Evolutionary conservation across 2,329 filamentous ascomycete genomes (phyloP), one percentile per base, ranked within the genome.

Genomic region (Sarocladium brachiariae): DNA sequence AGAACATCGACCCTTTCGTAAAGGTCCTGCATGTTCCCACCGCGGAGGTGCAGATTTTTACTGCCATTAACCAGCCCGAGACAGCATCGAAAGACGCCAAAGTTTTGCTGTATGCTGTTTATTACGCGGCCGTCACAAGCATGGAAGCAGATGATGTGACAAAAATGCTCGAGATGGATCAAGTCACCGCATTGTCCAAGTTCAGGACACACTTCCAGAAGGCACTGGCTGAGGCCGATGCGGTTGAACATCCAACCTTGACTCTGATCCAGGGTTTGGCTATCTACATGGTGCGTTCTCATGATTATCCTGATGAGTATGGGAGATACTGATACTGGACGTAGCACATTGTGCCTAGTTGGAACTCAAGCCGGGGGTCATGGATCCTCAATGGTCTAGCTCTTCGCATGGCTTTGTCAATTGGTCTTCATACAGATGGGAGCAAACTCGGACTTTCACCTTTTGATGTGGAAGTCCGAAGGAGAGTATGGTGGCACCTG

Each of bases 21-120:
- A 89, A 88, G 61, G 72, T 89, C 11, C 61, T 89, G 6, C 87
- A 91, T 61, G 70, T 86, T 0, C 86, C 85, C 0, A 82, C 82
- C 2, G 77, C 83, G 61, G 79, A 80, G 52, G 75, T 76, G 24
- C 70, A 79, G 1, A 74, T 89, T 11, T 49, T 49, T 19, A 49
- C 46, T 19, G 46, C 46, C 25, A 49, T 49, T 14, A 23, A 37
- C 21, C 46, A 37, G n/a, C 46, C 46, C 23, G 46, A 37, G 7
- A 6, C 31, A 7, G 46, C 24, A 16, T 31, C 19, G 2, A 49
- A 49, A 31, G 46, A 49, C 31, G 33, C 21, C 16, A 27, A 34
- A 52, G 76, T 78, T 1, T 58, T 82, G 38, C 62, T 80, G 59
- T 80, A 81, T 57, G 66, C 77, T 0, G 77, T 82, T 5, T 81